Percentiles rank a stretch among this genome's conserved stretches.
These are phyloP conservation scores for Coemansia sp. DNA, from an alignment of 192 early-diverging fungal genomes.

Conservation along the genomic window DNA sequence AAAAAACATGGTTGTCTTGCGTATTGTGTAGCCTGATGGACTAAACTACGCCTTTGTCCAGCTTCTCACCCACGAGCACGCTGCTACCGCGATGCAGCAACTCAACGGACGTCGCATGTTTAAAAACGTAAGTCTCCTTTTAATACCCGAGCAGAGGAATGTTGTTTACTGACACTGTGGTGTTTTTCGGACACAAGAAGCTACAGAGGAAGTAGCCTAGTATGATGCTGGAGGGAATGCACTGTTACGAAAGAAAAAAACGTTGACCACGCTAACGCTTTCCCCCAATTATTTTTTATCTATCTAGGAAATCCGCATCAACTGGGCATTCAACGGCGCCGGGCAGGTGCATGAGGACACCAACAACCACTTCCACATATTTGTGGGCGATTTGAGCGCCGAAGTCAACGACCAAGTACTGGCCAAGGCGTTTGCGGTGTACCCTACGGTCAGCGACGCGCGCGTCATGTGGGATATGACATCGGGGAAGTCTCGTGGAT, in stretches of 20 bases:
- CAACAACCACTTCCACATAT: constrained; percentile 79
- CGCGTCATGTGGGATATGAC: constrained; percentile 91
- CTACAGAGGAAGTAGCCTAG: background rate
- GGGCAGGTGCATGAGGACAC: constrained; percentile 64
- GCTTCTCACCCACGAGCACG: constrained; percentile 68
- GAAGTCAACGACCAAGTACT: constrained; percentile 86
- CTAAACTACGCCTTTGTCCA: constrained; percentile 93
- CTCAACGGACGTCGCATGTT: constrained; percentile 64
- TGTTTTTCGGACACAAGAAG: background rate
- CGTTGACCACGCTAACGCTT: background rate
- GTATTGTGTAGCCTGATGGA: constrained; percentile 54
- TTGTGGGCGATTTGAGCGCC: constrained; percentile 91
- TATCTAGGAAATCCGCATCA: constrained; percentile 49
- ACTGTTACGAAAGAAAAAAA: background rate
- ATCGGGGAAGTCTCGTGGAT: constrained; percentile 89
- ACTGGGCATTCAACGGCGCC: constrained; percentile 55
- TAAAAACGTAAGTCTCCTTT: constrained; percentile 24
- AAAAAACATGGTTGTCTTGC: background rate
- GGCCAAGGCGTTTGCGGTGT: constrained; percentile 66
- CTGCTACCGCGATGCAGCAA: constrained; percentile 66
- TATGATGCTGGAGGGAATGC: background rate
- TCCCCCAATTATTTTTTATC: background rate
- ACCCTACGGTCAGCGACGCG: constrained; percentile 65
- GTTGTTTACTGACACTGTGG: background rate
- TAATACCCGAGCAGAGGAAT: background rate